A percentile compares a stretch with the other conserved stretches of the same genome.
Conservation (phyloP, 768 basidiomycete genomes). For the Cubamyces sp. region DNA sequence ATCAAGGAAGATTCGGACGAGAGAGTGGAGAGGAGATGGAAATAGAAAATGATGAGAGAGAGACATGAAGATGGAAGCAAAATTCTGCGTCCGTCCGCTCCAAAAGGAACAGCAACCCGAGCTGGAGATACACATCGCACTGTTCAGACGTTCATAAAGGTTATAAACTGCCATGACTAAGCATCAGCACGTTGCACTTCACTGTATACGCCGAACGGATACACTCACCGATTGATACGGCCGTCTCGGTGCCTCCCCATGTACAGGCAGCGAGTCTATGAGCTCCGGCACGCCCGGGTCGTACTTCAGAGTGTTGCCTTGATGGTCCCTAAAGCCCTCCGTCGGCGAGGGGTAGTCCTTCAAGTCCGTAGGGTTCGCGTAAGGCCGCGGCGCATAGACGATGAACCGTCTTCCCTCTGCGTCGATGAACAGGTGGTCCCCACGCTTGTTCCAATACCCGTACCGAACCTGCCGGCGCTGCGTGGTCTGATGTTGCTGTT, state of each 20-base stretch:
- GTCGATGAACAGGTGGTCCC: slow-evolving; percentile 56
- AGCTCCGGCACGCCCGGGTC: slow-evolving; percentile 55
- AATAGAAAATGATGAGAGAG: background rate
- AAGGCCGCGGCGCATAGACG: slow-evolving; percentile 64
- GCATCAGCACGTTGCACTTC: background rate
- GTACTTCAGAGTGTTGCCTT: slow-evolving; percentile 47
- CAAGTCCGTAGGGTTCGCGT: slow-evolving; percentile 65
- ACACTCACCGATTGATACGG: slow-evolving; percentile 60
- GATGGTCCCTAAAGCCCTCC: slow-evolving; percentile 61
- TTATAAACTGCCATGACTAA: slow-evolving; percentile 20
- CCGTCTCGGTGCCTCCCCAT: slow-evolving; percentile 53
- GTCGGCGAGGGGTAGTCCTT: slow-evolving; percentile 57
- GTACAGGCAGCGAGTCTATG: slow-evolving; percentile 61
- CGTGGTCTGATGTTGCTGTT: slow-evolving; percentile 35
- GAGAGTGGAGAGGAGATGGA: background rate
- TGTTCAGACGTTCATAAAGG: slow-evolving; percentile 22
- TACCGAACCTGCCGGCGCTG: slow-evolving; percentile 44
- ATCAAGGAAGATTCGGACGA: background rate
- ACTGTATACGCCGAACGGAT: background rate
- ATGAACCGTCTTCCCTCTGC: slow-evolving; percentile 44
- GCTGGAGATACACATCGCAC: slow-evolving; percentile 20
- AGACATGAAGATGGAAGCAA: background rate
- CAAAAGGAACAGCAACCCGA: slow-evolving; percentile 14
- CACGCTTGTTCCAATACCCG: slow-evolving; percentile 78
- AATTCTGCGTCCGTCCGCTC: slow-evolving; percentile 24